Base-by-base conservation (phyloP, 495 filamentous ascomycete species). In the Bryoglossum gracile region DNA sequence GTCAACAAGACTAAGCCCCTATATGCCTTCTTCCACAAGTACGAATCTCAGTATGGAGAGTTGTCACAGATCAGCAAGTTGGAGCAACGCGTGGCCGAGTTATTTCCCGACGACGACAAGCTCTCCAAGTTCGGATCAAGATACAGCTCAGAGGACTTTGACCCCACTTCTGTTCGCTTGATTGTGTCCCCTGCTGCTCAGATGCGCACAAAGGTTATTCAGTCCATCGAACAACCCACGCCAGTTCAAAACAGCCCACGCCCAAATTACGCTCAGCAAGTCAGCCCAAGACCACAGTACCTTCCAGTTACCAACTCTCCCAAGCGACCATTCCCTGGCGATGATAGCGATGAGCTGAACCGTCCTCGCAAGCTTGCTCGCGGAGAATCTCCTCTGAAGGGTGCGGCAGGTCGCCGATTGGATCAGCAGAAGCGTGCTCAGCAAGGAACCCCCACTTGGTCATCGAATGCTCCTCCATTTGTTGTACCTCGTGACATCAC, bases 11-110 rank as follows among this genome's bases (percentile, higher is more conserved):
- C 87, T 4, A 94, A 94, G 59, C 80, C 82, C 3, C 77, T 98
- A 1, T 94, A 90, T 50, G 70, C 78, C 1, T 96, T 85, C 65
- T 90, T 98, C 57, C 89, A 98, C 63, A 81, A 87, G 46, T 96
- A 94, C 61, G 91, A 97, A 66, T 85, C 87, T n/a, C 76, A 86
- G 37, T 97, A 88, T 58, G 92, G 94, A 35, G 94, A 98, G 60
- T 74, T 96, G 0, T 73, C 80, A 16, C 88, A 95, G 60, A 83
- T 98, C 30, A 78, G 80, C 55, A 92, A 92, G 61, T 70, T 98
- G 22, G 92, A 98, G 62, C 84, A 78, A 60, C 84, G 92, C 23
- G 96, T 97, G 91, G 73, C 76, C 18, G 89, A 95, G 61, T 73
- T 96, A 2, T 97, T 84, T 62, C 89, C 89, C 14, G 84, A 89